Evolutionary conservation across 495 filamentous ascomycete species (phyloP).

Genomic region (Neurospora sp.): DNA sequence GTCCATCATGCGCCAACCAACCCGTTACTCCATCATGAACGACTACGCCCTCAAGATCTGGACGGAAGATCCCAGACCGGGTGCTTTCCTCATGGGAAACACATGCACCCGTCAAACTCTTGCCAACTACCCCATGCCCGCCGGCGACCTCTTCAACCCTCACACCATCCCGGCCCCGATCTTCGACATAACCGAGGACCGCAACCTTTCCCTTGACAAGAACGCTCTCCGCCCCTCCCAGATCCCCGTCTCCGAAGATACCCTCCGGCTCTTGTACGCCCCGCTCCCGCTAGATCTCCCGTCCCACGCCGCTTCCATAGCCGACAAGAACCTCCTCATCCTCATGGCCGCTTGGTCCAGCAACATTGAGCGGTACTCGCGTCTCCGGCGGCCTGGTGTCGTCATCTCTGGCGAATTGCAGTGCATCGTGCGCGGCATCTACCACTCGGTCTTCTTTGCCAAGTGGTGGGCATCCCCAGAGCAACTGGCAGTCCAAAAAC

Average conservation of each 20-base stretch:
- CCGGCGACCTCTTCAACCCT: background rate
- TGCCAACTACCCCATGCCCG: background rate
- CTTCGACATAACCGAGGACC: background rate
- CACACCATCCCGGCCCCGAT: background rate
- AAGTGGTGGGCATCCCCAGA: background rate
- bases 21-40: background rate
- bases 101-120: background rate
- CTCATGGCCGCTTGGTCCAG: constrained; percentile 11
- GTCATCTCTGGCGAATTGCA: background rate
- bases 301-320: background rate
- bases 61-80: background rate
- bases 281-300: constrained; percentile 11
- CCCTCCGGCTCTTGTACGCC: constrained; percentile 1
- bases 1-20: background rate
- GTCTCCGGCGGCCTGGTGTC: constrained; percentile 7
- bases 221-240: background rate
- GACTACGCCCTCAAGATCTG: constrained; percentile 1
- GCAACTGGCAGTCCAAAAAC: background rate
- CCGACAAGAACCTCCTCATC: constrained; percentile 11
- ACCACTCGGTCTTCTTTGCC: constrained; percentile 7
- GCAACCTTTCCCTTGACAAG: background rate
- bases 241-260: background rate
- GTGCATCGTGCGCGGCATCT: constrained; percentile 9
- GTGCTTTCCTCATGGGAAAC: background rate
- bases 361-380: constrained; percentile 9